Evolutionary conservation across 139 green algal species (phyloP).

Genomic region (Volvox reticuliferus): DNA sequence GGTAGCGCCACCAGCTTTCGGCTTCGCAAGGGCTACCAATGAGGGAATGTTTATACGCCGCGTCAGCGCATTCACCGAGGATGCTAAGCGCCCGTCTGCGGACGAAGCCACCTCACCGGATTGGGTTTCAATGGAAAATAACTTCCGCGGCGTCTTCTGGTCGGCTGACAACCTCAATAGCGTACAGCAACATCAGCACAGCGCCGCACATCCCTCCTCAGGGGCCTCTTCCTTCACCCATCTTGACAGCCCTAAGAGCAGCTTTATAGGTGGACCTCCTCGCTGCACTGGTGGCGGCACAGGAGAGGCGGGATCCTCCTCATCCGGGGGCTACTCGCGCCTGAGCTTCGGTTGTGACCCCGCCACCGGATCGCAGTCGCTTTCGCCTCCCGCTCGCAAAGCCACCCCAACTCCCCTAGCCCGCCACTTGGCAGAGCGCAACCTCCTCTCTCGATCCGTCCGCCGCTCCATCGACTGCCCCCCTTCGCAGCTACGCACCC

Average conservation of each 20-base stretch:
- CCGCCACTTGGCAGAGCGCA: background rate
- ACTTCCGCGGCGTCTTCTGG: background rate
- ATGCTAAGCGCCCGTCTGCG: background rate
- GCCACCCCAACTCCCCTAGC: background rate
- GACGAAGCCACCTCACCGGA: background rate
- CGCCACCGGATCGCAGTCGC: background rate
- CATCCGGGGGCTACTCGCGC: background rate
- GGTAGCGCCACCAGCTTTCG: background rate
- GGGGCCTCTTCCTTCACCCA: background rate
- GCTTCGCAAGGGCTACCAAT: background rate
- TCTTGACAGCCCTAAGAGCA: conserved; percentile 20
- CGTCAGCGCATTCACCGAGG: background rate
- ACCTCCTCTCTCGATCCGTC: background rate
- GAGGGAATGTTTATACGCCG: conserved; percentile 10
- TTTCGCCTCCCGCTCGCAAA: background rate
- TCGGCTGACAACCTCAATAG: conserved; percentile 1
- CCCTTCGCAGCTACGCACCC: background rate
- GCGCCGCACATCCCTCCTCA: background rate
- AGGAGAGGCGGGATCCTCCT: background rate
- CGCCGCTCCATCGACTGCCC: background rate
- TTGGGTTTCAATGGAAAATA: background rate
- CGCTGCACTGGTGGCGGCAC: conserved; percentile 1
- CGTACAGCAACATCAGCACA: background rate
- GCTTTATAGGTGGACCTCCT: background rate
- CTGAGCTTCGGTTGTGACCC: background rate